Evolutionary conservation across 495 filamentous ascomycete species (phyloP).

Genomic region (Aspergillus carlsbadensis): DNA sequence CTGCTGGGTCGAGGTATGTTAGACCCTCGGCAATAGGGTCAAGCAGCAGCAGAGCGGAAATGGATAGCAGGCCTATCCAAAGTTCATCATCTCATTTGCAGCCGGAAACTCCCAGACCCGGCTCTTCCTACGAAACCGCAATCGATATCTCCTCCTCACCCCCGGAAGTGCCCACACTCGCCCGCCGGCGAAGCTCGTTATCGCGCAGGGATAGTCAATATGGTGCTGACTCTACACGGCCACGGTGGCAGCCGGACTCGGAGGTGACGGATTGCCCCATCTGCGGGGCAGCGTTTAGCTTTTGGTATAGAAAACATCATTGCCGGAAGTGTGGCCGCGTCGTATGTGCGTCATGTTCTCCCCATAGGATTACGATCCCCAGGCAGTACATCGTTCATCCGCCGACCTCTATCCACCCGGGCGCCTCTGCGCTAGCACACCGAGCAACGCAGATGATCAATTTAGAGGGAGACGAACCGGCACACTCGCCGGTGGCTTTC

Average conservation of each 20-base stretch:
- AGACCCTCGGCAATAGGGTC: constrained; percentile 19
- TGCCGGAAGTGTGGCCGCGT: constrained; percentile 96
- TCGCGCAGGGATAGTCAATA: constrained; percentile 15
- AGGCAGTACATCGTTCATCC: constrained; percentile 90
- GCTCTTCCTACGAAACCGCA: constrained; percentile 34
- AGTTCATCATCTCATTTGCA: constrained; percentile 20
- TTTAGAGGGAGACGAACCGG: constrained; percentile 40
- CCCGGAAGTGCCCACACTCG: constrained; percentile 1
- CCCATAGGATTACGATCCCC: constrained; percentile 93
- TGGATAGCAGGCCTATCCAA: constrained; percentile 25
- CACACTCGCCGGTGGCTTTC: constrained; percentile 22
- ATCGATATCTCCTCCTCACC: constrained; percentile 40
- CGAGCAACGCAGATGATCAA: constrained; percentile 33
- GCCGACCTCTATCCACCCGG: constrained; percentile 44
- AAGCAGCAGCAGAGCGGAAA: constrained; percentile 17
- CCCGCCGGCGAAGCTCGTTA: constrained; percentile 13
- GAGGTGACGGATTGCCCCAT: constrained; percentile 81
- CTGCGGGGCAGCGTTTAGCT: constrained; percentile 71
- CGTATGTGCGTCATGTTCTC: constrained; percentile 87
- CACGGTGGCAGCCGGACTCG: constrained; percentile 82
- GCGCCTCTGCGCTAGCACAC: constrained; percentile 20
- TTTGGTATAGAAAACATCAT: constrained; percentile 90
- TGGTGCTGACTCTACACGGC: constrained; percentile 48
- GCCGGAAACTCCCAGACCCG: constrained; percentile 15
- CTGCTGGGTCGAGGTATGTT: constrained; percentile 26